Conservation (phyloP, 345 rosid genomes). For the Murraya koenigii region DNA sequence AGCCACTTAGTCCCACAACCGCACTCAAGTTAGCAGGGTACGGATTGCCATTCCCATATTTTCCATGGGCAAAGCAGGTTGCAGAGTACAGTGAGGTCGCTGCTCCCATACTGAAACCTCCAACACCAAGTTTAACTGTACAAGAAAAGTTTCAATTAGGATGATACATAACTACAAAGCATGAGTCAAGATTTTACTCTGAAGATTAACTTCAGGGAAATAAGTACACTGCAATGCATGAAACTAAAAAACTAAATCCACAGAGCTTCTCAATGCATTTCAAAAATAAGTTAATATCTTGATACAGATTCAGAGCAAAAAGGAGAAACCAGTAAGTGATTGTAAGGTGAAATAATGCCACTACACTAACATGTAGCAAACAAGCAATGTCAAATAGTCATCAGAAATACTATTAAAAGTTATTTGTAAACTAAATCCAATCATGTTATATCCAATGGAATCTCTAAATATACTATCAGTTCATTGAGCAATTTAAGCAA, state of each 20-base stretch:
- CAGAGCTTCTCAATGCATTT: slow-evolving; percentile 1
- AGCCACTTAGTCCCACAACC: slow-evolving; percentile 90
- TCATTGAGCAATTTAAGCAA: neutral
- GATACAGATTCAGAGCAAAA: neutral
- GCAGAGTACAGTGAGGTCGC: slow-evolving; percentile 87
- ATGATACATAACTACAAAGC: neutral
- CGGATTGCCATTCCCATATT: slow-evolving; percentile 68
- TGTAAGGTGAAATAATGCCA: neutral
- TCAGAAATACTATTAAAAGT: neutral
- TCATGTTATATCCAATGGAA: neutral
- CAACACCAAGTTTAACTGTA: slow-evolving; percentile 90
- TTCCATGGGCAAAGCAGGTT: slow-evolving; percentile 62
- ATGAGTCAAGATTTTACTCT: neutral
- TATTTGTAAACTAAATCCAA: neutral
- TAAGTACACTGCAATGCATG: neutral
- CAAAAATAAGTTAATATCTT: neutral
- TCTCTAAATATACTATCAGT: neutral
- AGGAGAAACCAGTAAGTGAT: neutral
- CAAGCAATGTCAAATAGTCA: neutral
- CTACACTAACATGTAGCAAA: neutral
- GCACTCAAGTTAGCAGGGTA: slow-evolving; percentile 76
- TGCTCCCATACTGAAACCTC: slow-evolving; percentile 99
- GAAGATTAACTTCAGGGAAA: neutral
- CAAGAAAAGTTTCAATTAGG: slow-evolving; percentile 21
- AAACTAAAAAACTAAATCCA: neutral